phyloP scores from a whole-genome alignment of 2,329 filamentous ascomycete genomes.

The Sporothrix schenckii region DNA sequence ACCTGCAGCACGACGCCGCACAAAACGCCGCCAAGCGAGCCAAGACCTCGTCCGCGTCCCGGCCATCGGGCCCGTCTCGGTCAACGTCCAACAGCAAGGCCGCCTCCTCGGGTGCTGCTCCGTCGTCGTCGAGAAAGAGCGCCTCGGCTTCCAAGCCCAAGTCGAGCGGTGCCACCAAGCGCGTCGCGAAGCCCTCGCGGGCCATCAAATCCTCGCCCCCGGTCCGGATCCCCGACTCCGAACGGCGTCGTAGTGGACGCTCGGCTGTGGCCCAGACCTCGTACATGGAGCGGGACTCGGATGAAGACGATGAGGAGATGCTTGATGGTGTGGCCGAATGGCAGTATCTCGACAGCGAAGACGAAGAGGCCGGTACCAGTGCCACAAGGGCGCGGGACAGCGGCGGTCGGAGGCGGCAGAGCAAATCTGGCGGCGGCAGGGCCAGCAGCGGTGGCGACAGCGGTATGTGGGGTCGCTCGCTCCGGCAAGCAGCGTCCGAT shows the following conservation, averaged over 20 bases:
- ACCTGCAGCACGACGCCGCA: constrained; percentile 43
- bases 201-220: constrained; percentile 27
- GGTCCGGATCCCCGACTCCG: constrained; percentile 44
- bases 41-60: constrained; percentile 40
- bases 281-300: constrained; percentile 61
- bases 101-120: constrained; percentile 17
- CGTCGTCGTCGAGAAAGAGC: constrained; percentile 43
- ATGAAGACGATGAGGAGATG: constrained; percentile 65
- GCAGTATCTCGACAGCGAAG: constrained; percentile 53
- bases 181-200: constrained; percentile 28
- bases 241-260: constrained; percentile 62
- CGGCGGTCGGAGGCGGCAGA: constrained; percentile 14
- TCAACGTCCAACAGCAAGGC: constrained; percentile 37
- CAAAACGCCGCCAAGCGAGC: constrained; percentile 48
- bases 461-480: constrained; percentile 31
- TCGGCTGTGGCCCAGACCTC: constrained; percentile 49
- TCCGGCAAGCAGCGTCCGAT: constrained; percentile 32
- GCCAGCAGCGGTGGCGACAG: constrained; percentile 21
- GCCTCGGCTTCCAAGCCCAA: constrained; percentile 14
- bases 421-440: constrained; percentile 16
- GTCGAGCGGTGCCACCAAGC: constrained; percentile 19
- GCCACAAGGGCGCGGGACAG: not conserved
- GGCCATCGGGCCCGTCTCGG: constrained; percentile 41
- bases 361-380: constrained; percentile 27
- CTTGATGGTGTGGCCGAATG: constrained; percentile 62